Evolutionary conservation across 805 yeast species (phyloP).

Genomic region (Diddensiella santjacobensis): DNA sequence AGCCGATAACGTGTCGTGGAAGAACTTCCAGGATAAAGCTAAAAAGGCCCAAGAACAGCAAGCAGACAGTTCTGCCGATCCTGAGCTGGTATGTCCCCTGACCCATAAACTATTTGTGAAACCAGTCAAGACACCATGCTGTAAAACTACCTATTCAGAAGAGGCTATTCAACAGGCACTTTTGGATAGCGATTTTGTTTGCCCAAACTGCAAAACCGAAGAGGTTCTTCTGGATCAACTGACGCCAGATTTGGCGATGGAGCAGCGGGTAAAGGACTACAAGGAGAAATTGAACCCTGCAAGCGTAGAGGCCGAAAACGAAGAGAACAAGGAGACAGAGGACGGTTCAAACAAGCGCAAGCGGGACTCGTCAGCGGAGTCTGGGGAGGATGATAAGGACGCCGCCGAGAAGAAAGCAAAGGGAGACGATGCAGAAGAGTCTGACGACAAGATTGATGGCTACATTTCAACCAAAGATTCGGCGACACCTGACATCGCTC

Average conservation of each 20-base stretch:
- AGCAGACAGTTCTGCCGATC: conserved; percentile 49
- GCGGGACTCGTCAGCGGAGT: neutral
- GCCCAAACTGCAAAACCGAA: conserved; percentile 78
- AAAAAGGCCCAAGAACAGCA: conserved; percentile 26
- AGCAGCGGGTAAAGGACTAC: conserved; percentile 49
- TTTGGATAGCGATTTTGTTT: conserved; percentile 78
- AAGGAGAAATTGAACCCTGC: neutral
- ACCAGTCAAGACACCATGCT: conserved; percentile 84
- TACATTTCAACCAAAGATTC: neutral
- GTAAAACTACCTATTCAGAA: conserved; percentile 55
- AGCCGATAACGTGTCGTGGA: conserved; percentile 92
- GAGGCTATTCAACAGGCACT: conserved; percentile 61
- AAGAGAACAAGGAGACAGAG: conserved; percentile 6
- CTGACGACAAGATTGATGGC: conserved; percentile 12
- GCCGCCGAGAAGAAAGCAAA: neutral
- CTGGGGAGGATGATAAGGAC: neutral
- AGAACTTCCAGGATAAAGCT: conserved; percentile 69
- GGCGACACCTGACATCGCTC: neutral
- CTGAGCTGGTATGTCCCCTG: conserved; percentile 66
- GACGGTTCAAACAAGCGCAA: conserved; percentile 2
- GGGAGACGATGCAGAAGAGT: conserved; percentile 1
- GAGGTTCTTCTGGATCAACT: conserved; percentile 77
- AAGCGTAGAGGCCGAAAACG: conserved; percentile 7
- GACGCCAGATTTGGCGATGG: conserved; percentile 56
- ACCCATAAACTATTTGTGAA: conserved; percentile 57